These are phyloP conservation scores for Colletotrichum zoysiae DNA, from an alignment of 2,329 filamentous ascomycete genomes.

Conservation along the genomic window DNA sequence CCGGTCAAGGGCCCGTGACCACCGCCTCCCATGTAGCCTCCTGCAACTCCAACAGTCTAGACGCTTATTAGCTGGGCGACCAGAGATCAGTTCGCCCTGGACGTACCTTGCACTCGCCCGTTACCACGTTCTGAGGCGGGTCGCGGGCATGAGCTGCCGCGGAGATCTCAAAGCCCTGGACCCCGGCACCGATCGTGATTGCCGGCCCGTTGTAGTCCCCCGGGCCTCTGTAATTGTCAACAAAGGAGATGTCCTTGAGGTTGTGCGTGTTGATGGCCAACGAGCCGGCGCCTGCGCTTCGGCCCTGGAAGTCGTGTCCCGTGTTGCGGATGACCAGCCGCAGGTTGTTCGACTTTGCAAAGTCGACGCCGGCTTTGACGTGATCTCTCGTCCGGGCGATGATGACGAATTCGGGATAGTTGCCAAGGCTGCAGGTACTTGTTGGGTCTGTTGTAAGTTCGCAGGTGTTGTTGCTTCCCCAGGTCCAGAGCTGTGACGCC, in stretches of 20 bases:
- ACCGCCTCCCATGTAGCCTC: slow-evolving; percentile 72
- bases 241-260: slow-evolving; percentile 61
- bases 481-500: slow-evolving; percentile 54
- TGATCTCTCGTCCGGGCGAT: slow-evolving; percentile 44
- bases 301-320: slow-evolving; percentile 69
- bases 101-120: slow-evolving; percentile 62
- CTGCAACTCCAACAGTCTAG: slow-evolving; percentile 68
- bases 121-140: slow-evolving; percentile 59
- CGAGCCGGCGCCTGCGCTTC: slow-evolving; percentile 71
- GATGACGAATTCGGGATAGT: slow-evolving; percentile 53
- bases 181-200: slow-evolving; percentile 67
- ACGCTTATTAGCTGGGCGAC: background rate
- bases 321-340: slow-evolving; percentile 68
- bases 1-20: slow-evolving; percentile 64
- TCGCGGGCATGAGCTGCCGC: slow-evolving; percentile 55
- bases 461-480: slow-evolving; percentile 58
- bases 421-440: slow-evolving; percentile 54
- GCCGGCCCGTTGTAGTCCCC: slow-evolving; percentile 62
- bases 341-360: slow-evolving; percentile 55
- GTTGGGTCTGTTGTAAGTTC: slow-evolving; percentile 50
- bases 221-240: slow-evolving; percentile 51
- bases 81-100: background rate
- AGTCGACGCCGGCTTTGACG: slow-evolving; percentile 51
- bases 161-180: slow-evolving; percentile 61
- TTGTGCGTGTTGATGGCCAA: slow-evolving; percentile 69